Base-by-base conservation (phyloP, 768 basidiomycete species). In the Omphalotus guepiniiformis region DNA sequence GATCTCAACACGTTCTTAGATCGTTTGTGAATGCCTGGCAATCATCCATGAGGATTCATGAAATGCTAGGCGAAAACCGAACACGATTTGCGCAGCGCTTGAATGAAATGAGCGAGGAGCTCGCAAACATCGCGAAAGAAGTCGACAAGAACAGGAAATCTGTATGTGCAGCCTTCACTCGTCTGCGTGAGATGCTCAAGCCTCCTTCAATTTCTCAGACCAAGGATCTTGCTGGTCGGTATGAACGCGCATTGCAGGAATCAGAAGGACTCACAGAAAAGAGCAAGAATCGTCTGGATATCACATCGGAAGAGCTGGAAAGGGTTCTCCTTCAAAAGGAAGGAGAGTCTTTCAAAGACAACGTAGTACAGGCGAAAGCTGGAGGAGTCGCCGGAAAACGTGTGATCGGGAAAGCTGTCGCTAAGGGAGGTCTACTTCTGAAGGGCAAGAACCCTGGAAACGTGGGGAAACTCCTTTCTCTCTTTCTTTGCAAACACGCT, bases 61-160 rank as follows among this genome's bases (percentile, higher is more conserved):
- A 98, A 55, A 66, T 78, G 36, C 80, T 98, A 72, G 92, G 89
- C 9, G 90, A 95, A 56, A 93, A 93, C 63, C 79, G 93, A 44
- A 65, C 93, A 28, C 79, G 84, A 37, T 96, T 97, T 58, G 78
- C 93, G 1, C 79, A 85, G 50, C 81, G 92, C 35, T 72, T 99
- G 35, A 88, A 86, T 60, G 96, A 99, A 66, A 98, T 97, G 92
- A 85, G 88, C 59, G 93, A 97, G n/a, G 96, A 99, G 59, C 74
- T 99, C 22, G 69, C 78, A 15, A 85, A 77, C 8, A 70, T 98
- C 4, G 80, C 83, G 0, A 91, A 91, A 57, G 94, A 98, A 63
- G 91, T 96, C 1, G 96, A 99, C 55, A 93, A 92, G 72, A 87
- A 88, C 62, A 73, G 95, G 44, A 98, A 98, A 67, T 76, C 84